Conservation (phyloP, 2,329 filamentous ascomycete species). For the Pseudogymnoascus sp. region DNA sequence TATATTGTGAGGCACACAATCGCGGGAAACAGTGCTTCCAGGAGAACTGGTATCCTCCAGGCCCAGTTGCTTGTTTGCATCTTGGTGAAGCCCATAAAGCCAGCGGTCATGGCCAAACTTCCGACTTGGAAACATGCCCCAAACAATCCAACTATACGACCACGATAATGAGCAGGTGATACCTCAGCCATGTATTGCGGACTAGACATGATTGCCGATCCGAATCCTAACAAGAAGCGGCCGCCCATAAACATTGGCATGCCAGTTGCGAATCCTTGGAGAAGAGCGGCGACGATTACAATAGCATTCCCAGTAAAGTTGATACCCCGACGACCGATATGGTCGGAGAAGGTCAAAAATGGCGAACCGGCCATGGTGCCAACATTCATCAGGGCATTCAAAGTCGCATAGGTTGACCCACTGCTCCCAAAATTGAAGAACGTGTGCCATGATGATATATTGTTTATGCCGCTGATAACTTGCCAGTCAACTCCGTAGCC, state of each 20-base stretch:
- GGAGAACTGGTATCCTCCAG: slow-evolving; percentile 27
- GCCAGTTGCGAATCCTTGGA: slow-evolving; percentile 20
- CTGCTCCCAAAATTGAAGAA: slow-evolving; percentile 37
- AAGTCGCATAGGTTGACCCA: slow-evolving; percentile 31
- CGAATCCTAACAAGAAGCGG: slow-evolving; percentile 23
- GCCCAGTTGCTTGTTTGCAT: slow-evolving; percentile 24
- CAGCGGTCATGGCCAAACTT: slow-evolving; percentile 32
- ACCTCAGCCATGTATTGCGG: slow-evolving; percentile 29
- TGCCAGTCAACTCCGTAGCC: slow-evolving; percentile 43
- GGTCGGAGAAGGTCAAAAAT: slow-evolving; percentile 42
- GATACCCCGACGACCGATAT: slow-evolving; percentile 43
- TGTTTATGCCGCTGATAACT: slow-evolving; percentile 41
- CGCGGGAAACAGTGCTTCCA: slow-evolving; percentile 34
- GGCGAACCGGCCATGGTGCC: slow-evolving; percentile 41
- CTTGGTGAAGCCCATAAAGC: slow-evolving; percentile 33
- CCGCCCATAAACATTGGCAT: slow-evolving; percentile 23
- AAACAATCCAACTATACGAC: slow-evolving; percentile 40
- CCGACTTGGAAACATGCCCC: slow-evolving; percentile 41
- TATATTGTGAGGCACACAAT: slow-evolving; percentile 22
- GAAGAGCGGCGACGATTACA: slow-evolving; percentile 36
- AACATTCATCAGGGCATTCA: slow-evolving; percentile 42
- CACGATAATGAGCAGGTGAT: slow-evolving; percentile 22
- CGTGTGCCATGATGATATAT: slow-evolving; percentile 35
- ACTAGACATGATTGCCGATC: slow-evolving; percentile 21
- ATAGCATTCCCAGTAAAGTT: slow-evolving; percentile 40